Evolutionary conservation across 1,284 basidiomycete species (phyloP), one percentile per base, ranked within the genome.

Genomic region (Trametes polyzona): DNA sequence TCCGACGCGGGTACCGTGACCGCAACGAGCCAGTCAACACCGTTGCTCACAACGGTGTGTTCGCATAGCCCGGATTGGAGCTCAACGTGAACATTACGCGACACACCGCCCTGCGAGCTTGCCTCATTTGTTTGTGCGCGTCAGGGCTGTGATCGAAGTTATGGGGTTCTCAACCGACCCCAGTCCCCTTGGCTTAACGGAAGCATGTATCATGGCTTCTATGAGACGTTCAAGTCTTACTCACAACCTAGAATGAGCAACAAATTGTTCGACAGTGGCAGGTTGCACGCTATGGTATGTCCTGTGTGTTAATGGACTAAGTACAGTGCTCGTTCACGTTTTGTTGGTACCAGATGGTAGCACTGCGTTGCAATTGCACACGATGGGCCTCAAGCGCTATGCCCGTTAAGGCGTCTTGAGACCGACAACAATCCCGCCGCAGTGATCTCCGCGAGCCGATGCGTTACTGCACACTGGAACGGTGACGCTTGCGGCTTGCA

Each of bases 361-460:
- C n/a, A n/a, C n/a, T n/a, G n/a, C n/a, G n/a, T n/a, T n/a, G n/a
- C n/a, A n/a, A n/a, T n/a, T n/a, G n/a, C n/a, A n/a, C n/a, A n/a
- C n/a, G n/a, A n/a, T n/a, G n/a, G n/a, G n/a, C n/a, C n/a, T n/a
- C n/a, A n/a, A n/a, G n/a, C n/a, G n/a, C n/a, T n/a, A n/a, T n/a
- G n/a, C n/a, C n/a, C n/a, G n/a, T n/a, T n/a, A n/a, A n/a, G n/a
- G n/a, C 42, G 42, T 30, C 29, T 23, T 37, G 48, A 41, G 37
- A 50, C 37, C 48, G 37, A 32, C 27, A 3, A 32, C 37, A 19
- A 7, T 16, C 17, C 27, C 33, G 36, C 36, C 47, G 23, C 47
- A 27, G 37, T 50, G 48, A 51, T 51, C 33, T 27, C 40, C 17
- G 24, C 24, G 27, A 39, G 21, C 35, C 43, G 43, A 46, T 42